Evolutionary conservation across 2,329 filamentous ascomycete species (phyloP).

Genomic region (Exserohilum turcica): DNA sequence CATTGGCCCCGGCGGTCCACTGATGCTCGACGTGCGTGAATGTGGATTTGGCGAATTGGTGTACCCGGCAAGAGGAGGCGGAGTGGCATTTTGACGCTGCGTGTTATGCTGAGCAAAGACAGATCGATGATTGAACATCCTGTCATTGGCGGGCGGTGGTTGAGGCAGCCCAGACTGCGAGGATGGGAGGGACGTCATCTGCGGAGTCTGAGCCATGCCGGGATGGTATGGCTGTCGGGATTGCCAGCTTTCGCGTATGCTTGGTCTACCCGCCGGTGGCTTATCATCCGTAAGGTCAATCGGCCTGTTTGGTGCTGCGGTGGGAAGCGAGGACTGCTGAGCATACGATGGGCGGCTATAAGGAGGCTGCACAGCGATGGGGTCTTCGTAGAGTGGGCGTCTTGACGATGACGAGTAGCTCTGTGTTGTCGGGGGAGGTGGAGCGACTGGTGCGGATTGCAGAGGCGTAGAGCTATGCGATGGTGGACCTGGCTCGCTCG

Average conservation of each 20-base stretch:
- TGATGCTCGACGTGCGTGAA: conserved; percentile 44
- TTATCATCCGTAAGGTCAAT: conserved; percentile 44
- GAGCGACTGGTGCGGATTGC: conserved; percentile 41
- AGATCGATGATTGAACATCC: conserved; percentile 37
- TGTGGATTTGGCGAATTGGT: conserved; percentile 43
- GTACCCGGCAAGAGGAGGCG: conserved; percentile 38
- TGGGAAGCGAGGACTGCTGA: conserved; percentile 31
- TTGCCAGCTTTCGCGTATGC: conserved; percentile 39
- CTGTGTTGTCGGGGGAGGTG: conserved; percentile 36
- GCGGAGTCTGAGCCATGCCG: conserved; percentile 35
- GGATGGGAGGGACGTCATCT: conserved; percentile 29
- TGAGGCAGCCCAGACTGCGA: conserved; percentile 37
- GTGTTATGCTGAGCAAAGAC: conserved; percentile 43
- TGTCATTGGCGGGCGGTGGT: conserved; percentile 27
- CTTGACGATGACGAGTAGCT: conserved; percentile 26
- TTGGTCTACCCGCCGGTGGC: conserved; percentile 21
- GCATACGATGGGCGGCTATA: conserved; percentile 37
- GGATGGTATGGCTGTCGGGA: conserved; percentile 35
- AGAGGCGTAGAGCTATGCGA: conserved; percentile 45
- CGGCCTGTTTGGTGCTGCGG: conserved; percentile 29
- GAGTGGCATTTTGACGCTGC: conserved; percentile 41
- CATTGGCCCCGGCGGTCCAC: conserved; percentile 31
- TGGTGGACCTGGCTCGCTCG: conserved; percentile 37
- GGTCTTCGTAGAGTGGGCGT: conserved; percentile 35
- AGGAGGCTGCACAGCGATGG: conserved; percentile 27